Conservation (phyloP, 495 filamentous ascomycete species). For the Penicillium arizonense region DNA sequence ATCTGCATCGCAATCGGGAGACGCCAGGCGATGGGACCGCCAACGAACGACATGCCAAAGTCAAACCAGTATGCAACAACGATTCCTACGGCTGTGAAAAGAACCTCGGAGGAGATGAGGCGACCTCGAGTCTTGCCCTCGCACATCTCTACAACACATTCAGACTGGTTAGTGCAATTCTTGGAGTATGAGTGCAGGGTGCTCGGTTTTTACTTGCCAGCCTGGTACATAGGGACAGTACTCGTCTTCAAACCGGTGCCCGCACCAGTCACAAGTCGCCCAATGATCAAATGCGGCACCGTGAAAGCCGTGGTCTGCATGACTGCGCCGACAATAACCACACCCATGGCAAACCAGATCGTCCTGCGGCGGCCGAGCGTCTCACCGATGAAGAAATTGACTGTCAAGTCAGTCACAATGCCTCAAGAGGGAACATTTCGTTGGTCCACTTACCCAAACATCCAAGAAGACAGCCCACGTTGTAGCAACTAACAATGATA, state of each 20-base stretch:
- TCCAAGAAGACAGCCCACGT: conserved; percentile 49
- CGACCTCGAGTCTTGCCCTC: conserved; percentile 41
- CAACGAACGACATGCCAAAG: conserved; percentile 43
- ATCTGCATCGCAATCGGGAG: conserved; percentile 48
- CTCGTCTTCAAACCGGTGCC: conserved; percentile 50
- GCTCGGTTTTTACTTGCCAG: not conserved
- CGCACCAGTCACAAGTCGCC: conserved; percentile 47
- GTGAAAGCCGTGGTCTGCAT: conserved; percentile 44
- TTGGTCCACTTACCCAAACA: conserved; percentile 26
- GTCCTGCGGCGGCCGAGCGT: conserved; percentile 43
- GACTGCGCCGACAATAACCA: conserved; percentile 41
- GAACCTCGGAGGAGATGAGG: conserved; percentile 44
- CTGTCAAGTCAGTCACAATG: not conserved
- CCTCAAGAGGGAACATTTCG: no score
- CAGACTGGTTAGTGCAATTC: not conserved
- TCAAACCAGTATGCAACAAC: conserved; percentile 52
- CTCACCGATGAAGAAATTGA: conserved; percentile 48
- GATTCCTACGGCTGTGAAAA: conserved; percentile 40
- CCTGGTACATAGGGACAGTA: conserved; percentile 39
- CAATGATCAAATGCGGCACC: conserved; percentile 47
- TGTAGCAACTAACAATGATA: conserved; percentile 51
- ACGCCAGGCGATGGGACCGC: conserved; percentile 43
- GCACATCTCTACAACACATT: conserved; percentile 31
- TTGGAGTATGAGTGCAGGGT: conserved; percentile 26
- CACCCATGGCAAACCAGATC: conserved; percentile 40